phyloP scores from a whole-genome alignment of 805 yeast species.

The Candida hungchunana region DNA sequence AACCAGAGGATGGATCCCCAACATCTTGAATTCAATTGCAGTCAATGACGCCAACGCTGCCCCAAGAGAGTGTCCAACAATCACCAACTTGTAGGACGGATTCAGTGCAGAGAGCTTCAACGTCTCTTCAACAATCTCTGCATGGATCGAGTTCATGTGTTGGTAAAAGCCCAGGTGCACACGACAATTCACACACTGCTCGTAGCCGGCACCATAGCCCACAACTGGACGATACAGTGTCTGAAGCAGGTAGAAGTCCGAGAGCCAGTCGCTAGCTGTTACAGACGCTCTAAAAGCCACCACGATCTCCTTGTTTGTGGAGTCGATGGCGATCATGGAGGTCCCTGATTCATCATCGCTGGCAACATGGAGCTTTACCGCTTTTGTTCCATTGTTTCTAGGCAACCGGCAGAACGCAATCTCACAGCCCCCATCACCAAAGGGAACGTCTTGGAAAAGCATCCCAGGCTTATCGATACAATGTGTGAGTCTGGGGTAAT shows the following conservation, averaged over 20 bases:
- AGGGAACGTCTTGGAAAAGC: slow-evolving; percentile 11
- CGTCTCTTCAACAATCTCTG: slow-evolving; percentile 26
- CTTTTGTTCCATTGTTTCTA: slow-evolving; percentile 6
- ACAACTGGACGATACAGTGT: slow-evolving; percentile 16
- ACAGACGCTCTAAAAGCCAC: slow-evolving; percentile 65
- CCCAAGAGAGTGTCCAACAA: slow-evolving; percentile 75
- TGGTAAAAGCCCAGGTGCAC: slow-evolving; percentile 64
- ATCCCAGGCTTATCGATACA: slow-evolving; percentile 19
- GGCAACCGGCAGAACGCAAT: slow-evolving; percentile 15
- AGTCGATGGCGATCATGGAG: slow-evolving; percentile 55
- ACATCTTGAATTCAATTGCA: slow-evolving; percentile 56
- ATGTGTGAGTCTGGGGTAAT: slow-evolving; percentile 19
- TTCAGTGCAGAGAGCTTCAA: slow-evolving; percentile 32
- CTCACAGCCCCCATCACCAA: slow-evolving; percentile 20
- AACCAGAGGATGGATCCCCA: slow-evolving; percentile 52
- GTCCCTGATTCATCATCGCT: slow-evolving; percentile 35
- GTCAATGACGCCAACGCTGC: slow-evolving; percentile 64
- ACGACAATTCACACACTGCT: slow-evolving; percentile 45
- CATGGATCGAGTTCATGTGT: slow-evolving; percentile 40
- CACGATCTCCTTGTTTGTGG: slow-evolving; percentile 39
- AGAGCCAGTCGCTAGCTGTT: slow-evolving; percentile 61
- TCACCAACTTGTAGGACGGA: slow-evolving; percentile 47
- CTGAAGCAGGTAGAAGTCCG: slow-evolving; percentile 45
- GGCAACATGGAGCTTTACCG: slow-evolving; percentile 19
- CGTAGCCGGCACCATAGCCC: slow-evolving; percentile 2